Percentiles rank a stretch among this genome's conserved stretches.
Evolutionary conservation across 805 yeast species (phyloP).

Genomic region (Cyberlindnera euphorbiiphila): DNA sequence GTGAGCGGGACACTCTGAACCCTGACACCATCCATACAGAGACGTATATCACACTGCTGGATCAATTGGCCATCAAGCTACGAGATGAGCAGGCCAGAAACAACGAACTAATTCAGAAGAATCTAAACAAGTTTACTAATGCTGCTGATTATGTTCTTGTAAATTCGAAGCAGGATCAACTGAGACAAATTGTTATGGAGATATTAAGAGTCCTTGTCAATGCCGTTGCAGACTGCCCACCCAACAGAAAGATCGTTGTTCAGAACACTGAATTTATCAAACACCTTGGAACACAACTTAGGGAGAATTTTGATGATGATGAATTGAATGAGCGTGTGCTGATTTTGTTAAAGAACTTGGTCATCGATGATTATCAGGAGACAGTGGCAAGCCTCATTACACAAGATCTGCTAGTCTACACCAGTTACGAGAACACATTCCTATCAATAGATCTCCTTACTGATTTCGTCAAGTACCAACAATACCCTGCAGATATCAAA

Average conservation of each 20-base stretch:
- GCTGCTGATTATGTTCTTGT: conserved; percentile 14
- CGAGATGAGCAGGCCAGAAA: conserved; percentile 20
- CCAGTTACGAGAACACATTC: conserved; percentile 13
- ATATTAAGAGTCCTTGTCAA: conserved; percentile 25
- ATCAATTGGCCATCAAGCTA: conserved; percentile 22
- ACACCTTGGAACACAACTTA: conserved; percentile 11
- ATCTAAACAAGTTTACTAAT: conserved; percentile 16
- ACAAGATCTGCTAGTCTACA: conserved; percentile 12
- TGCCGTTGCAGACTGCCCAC: conserved; percentile 26
- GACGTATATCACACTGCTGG: conserved; percentile 22
- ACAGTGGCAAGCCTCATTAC: conserved; percentile 13
- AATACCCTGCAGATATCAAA: conserved; percentile 6
- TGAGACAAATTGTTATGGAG: conserved; percentile 17
- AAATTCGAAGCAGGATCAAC: conserved; percentile 1
- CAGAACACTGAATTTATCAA: conserved; percentile 9
- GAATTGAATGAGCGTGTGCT: conserved; percentile 19
- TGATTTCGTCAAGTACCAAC: conserved; percentile 14
- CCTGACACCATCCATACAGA: conserved; percentile 20
- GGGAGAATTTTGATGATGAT: conserved; percentile 22
- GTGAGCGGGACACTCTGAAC: conserved; percentile 10
- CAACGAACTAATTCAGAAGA: conserved; percentile 13
- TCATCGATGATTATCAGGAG: conserved; percentile 17
- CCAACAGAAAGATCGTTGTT: conserved; percentile 18
- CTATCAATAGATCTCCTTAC: conserved; percentile 18
- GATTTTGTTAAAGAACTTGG: conserved; percentile 20